These are phyloP conservation scores for Kurtzmaniella quercitrusa DNA, from an alignment of 1,139 yeast genomes.

Conservation along the genomic window DNA sequence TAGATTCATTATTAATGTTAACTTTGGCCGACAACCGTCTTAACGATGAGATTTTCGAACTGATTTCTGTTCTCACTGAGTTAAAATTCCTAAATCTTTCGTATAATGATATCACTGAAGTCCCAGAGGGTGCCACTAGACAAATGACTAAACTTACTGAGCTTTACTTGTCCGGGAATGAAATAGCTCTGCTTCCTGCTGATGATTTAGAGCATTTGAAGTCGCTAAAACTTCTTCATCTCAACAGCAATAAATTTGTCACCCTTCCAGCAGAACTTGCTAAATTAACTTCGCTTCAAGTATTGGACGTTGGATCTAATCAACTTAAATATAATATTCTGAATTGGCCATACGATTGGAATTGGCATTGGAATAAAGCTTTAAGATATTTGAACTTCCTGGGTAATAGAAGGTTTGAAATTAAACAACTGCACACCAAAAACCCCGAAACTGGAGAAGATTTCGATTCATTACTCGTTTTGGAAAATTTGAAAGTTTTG, in stretches of 20 bases:
- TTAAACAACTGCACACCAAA: constrained; percentile 55
- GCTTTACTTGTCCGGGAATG: constrained; percentile 82
- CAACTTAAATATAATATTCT: constrained; percentile 86
- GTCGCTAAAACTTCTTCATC: constrained; percentile 55
- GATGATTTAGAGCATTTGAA: constrained; percentile 72
- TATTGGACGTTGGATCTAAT: constrained; percentile 89
- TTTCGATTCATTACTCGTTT: constrained; percentile 71
- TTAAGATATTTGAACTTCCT: constrained; percentile 82
- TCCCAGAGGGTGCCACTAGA: constrained; percentile 68
- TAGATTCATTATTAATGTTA: constrained; percentile 52
- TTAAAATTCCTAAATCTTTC: constrained; percentile 69
- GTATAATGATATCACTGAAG: constrained; percentile 78
- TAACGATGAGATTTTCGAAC: constrained; percentile 71
- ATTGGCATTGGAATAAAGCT: constrained; percentile 84
- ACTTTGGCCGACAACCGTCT: constrained; percentile 81
- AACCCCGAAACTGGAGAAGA: constrained; percentile 48
- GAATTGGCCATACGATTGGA: constrained; percentile 97
- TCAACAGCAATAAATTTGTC: constrained; percentile 82
- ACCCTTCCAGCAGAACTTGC: constrained; percentile 89
- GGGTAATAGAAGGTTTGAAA: constrained; percentile 89
- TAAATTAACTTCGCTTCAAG: constrained; percentile 57
- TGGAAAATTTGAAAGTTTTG: constrained; percentile 66
- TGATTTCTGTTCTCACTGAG: constrained; percentile 55
- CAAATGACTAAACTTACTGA: constrained; percentile 57
- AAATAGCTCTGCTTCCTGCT: constrained; percentile 72